Evolutionary conservation across 129 eudicot species (phyloP).

Genomic region (Centrapalus pauciflorus): DNA sequence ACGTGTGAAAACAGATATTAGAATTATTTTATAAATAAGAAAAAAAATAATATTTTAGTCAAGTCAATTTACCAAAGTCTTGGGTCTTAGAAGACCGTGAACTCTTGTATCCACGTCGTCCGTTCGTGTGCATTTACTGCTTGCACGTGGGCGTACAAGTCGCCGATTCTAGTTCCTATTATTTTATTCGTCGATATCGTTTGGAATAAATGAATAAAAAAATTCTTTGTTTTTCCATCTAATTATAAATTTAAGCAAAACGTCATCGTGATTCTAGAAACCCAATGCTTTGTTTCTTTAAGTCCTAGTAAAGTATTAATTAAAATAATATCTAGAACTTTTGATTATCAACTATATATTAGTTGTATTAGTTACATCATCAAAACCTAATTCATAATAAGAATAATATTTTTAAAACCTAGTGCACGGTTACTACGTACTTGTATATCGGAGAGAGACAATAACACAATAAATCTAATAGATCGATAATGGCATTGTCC

Average conservation of each 20-base stretch:
- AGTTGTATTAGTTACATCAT: too few relatives aligned
- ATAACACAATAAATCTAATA: too few relatives aligned
- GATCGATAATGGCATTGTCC: too few relatives aligned
- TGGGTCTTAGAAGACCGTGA: neutral
- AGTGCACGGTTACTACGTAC: too few relatives aligned
- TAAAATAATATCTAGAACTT: too few relatives aligned
- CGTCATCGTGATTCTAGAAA: slow-evolving; percentile 13
- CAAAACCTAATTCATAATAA: too few relatives aligned
- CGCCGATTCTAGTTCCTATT: neutral
- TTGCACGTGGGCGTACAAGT: slow-evolving; percentile 20
- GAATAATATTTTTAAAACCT: too few relatives aligned
- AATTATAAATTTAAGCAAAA: neutral
- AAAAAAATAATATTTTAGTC: neutral
- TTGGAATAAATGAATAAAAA: neutral
- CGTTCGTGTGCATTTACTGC: slow-evolving; percentile 13
- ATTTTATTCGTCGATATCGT: neutral
- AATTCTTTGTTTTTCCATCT: neutral
- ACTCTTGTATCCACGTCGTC: slow-evolving; percentile 9
- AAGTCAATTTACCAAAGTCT: slow-evolving; percentile 12
- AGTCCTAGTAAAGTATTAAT: neutral
- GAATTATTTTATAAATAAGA: too few relatives aligned
- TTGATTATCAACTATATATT: too few relatives aligned
- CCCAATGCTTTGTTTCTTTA: neutral
- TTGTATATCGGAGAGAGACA: too few relatives aligned
- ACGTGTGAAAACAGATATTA: too few relatives aligned